Percentiles rank a stretch among this genome's conserved stretches.
These are phyloP conservation scores for Scheffersomyces illinoinensis DNA, from an alignment of 1,139 yeast species.

Conservation along the genomic window DNA sequence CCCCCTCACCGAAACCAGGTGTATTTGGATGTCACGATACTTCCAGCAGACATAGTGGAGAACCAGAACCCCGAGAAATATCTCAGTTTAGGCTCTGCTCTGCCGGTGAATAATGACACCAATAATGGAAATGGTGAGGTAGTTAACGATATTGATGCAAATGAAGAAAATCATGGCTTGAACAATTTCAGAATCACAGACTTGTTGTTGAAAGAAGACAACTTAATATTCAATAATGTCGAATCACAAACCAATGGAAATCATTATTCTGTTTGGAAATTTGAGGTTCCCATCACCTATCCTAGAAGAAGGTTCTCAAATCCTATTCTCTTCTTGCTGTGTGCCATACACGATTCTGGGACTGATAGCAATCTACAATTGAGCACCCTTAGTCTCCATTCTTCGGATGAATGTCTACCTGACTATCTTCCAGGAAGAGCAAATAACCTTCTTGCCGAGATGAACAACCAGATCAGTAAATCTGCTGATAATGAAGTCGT, in stretches of 20 bases:
- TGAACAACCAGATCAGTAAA: slow-evolving; percentile 18
- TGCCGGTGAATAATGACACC: background rate
- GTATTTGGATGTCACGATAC: slow-evolving; percentile 28
- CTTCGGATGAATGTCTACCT: slow-evolving; percentile 10
- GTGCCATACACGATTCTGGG: slow-evolving; percentile 19
- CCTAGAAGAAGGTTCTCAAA: slow-evolving; percentile 34
- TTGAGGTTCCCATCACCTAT: slow-evolving; percentile 35
- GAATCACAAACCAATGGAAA: slow-evolving; percentile 1
- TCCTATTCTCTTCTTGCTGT: slow-evolving; percentile 31
- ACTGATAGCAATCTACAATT: background rate
- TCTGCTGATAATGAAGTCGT: background rate
- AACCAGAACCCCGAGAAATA: background rate
- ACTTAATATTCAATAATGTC: slow-evolving; percentile 14
- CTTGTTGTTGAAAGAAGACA: slow-evolving; percentile 11
- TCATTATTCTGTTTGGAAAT: slow-evolving; percentile 29
- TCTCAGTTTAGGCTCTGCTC: background rate
- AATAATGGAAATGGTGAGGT: background rate
- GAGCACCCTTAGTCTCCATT: background rate
- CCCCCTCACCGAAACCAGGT: slow-evolving; percentile 13
- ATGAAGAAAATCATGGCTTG: slow-evolving; percentile 6
- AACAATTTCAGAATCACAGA: slow-evolving; percentile 17
- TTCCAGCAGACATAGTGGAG: slow-evolving; percentile 24
- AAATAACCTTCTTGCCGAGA: slow-evolving; percentile 25
- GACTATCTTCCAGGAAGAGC: slow-evolving; percentile 23
- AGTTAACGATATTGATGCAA: background rate